Percentiles rank a stretch among this genome's conserved stretches.
phyloP scores from a whole-genome alignment of 805 yeast genomes.

The Saccharomycopsis vini region DNA sequence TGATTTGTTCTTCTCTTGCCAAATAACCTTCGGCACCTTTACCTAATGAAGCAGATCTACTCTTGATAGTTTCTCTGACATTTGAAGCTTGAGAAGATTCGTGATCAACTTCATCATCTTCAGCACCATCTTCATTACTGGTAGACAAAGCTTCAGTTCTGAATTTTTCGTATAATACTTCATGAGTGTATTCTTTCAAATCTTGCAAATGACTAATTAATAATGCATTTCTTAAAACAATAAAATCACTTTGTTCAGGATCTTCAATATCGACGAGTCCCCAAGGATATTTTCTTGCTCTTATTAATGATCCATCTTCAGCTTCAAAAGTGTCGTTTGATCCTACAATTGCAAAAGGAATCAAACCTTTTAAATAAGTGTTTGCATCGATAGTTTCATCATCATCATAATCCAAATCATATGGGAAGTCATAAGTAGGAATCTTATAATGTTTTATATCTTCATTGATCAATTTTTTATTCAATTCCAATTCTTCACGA shows the following conservation, averaged over 20 bases:
- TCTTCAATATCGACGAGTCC: constrained; percentile 56
- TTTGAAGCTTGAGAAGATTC: constrained; percentile 6
- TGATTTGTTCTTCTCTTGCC: constrained; percentile 81
- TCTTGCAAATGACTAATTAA: constrained; percentile 81
- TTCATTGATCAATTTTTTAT: constrained; percentile 66
- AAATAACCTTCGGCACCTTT: constrained; percentile 35
- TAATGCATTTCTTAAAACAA: constrained; percentile 67
- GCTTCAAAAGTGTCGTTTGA: constrained; percentile 53
- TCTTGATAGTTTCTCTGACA: constrained; percentile 11
- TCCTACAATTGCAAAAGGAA: constrained; percentile 65
- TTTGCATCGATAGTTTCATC: constrained; percentile 60
- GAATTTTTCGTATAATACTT: constrained; percentile 76
- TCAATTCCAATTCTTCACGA: constrained; percentile 62
- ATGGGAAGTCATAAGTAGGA: constrained; percentile 69
- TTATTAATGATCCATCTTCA: constrained; percentile 31
- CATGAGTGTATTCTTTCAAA: constrained; percentile 82
- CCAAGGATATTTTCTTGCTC: constrained; percentile 52
- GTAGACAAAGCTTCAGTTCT: constrained; percentile 79
- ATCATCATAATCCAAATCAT: constrained; percentile 43
- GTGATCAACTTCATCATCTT: constrained; percentile 17
- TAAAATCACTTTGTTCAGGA: constrained; percentile 72
- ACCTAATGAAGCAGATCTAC: constrained; percentile 14
- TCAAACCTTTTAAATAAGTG: constrained; percentile 50
- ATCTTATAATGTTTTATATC: constrained; percentile 64
- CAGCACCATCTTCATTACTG: constrained; percentile 23